phyloP scores from a whole-genome alignment of 2,329 filamentous ascomycete species.

The Trichophyton equinum region DNA sequence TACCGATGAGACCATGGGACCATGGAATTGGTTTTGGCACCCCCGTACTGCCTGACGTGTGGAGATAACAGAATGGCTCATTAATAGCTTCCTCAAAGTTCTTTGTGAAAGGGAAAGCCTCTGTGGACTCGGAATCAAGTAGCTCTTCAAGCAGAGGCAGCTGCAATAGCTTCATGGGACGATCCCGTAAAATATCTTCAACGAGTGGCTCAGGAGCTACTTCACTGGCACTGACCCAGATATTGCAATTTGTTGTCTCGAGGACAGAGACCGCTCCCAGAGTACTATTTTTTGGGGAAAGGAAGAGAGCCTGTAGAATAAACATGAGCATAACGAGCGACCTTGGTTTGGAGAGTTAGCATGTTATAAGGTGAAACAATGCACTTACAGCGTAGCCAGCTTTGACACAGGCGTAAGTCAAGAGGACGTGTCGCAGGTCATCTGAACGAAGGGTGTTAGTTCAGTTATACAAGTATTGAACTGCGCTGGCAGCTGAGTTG shows the following conservation, averaged over 20 bases:
- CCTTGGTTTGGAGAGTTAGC: too few relatives aligned
- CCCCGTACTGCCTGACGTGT: neutral
- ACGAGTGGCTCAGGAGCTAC: neutral
- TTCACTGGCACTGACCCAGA: neutral
- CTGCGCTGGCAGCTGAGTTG: neutral
- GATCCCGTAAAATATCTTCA: neutral
- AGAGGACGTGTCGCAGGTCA: slow-evolving; percentile 2
- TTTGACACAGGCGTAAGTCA: slow-evolving; percentile 3
- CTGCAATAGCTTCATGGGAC: neutral
- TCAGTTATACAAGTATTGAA: neutral
- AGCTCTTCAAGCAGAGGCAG: neutral
- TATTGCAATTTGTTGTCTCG: slow-evolving; percentile 4
- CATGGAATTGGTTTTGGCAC: slow-evolving; percentile 3
- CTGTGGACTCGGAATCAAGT: neutral
- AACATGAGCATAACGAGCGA: neutral
- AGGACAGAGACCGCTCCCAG: neutral
- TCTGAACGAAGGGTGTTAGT: neutral
- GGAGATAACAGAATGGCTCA: slow-evolving; percentile 1
- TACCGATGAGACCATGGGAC: neutral
- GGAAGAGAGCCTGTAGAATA: neutral
- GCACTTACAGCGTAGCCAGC: slow-evolving; percentile 3
- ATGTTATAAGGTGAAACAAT: neutral
- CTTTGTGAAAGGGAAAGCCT: neutral
- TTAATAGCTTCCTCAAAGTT: neutral
- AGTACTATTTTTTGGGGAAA: slow-evolving; percentile 3